These are phyloP conservation scores for Tricholomella constricta DNA, from an alignment of 768 basidiomycete species.

Conservation along the genomic window DNA sequence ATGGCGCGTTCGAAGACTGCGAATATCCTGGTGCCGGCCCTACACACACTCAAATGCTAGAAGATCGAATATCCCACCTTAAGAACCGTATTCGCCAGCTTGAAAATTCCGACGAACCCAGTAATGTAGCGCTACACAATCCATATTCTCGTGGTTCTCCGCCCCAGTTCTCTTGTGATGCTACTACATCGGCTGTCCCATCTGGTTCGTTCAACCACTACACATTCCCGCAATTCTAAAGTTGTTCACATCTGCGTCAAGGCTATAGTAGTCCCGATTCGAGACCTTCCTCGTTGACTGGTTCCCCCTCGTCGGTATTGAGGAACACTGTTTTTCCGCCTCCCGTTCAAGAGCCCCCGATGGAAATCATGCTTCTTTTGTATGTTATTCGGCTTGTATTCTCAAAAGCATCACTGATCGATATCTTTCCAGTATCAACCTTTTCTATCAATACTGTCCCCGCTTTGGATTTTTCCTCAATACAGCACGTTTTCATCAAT, in stretches of 20 bases:
- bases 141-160: slow-evolving; percentile 15
- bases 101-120: slow-evolving; percentile 27
- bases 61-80: slow-evolving; percentile 46
- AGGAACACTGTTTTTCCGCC: neutral
- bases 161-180: neutral
- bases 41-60: slow-evolving; percentile 46
- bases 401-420: neutral
- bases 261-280: neutral
- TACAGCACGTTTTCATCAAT: slow-evolving; percentile 40
- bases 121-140: slow-evolving; percentile 13
- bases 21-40: slow-evolving; percentile 53
- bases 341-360: slow-evolving; percentile 10
- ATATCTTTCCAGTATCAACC: slow-evolving; percentile 24
- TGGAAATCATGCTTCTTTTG: slow-evolving; percentile 15
- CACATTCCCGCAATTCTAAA: neutral
- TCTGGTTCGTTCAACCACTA: neutral
- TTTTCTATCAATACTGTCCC: slow-evolving; percentile 43
- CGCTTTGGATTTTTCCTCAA: slow-evolving; percentile 59
- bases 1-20: slow-evolving; percentile 48
- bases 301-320: neutral
- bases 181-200: neutral
- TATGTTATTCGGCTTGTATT: slow-evolving; percentile 2
- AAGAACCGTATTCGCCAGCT: slow-evolving; percentile 45
- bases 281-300: slow-evolving; percentile 7
- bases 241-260: neutral